phyloP scores from a whole-genome alignment of 2,329 filamentous ascomycete species.

The Teratosphaeriaceae sp. region DNA sequence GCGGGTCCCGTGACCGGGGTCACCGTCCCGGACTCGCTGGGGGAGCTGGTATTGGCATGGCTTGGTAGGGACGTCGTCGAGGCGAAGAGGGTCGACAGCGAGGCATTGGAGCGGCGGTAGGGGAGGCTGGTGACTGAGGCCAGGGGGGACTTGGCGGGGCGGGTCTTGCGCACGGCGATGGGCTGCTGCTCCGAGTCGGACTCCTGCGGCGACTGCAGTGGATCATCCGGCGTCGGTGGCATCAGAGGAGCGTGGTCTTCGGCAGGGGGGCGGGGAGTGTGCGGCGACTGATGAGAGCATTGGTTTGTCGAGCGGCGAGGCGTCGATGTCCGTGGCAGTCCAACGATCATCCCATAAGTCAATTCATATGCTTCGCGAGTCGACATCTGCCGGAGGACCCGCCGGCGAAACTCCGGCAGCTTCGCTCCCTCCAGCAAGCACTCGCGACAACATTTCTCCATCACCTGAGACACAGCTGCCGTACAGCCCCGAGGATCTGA shows the following conservation, averaged over 20 bases:
- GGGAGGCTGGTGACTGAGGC: constrained; percentile 54
- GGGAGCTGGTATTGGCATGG: constrained; percentile 23
- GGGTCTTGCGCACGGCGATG: constrained; percentile 54
- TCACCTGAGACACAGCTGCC: too few relatives aligned
- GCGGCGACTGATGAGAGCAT: constrained; percentile 10
- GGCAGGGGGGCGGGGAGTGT: constrained; percentile 8
- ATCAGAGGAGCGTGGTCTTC: constrained; percentile 38
- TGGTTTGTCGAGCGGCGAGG: constrained; percentile 4
- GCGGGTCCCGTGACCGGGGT: constrained; percentile 33
- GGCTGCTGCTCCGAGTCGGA: constrained; percentile 62
- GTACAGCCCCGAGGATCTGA: too few relatives aligned
- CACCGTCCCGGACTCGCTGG: constrained; percentile 35
- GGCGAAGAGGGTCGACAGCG: constrained; percentile 47
- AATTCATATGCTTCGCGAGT: too few relatives aligned
- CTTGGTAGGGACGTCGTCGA: constrained; percentile 41
- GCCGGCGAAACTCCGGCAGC: too few relatives aligned
- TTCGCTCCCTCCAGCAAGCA: too few relatives aligned
- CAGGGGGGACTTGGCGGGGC: constrained; percentile 46
- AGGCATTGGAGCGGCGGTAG: constrained; percentile 47
- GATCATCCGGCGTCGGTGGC: constrained; percentile 60
- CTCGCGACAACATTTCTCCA: too few relatives aligned
- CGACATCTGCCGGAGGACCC: too few relatives aligned
- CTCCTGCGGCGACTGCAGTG: constrained; percentile 61
- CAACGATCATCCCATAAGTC: too few relatives aligned
- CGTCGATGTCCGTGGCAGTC: too few relatives aligned